Percentiles rank a stretch among this genome's conserved stretches.
Conservation (phyloP, 495 filamentous ascomycete genomes). For the Lichenothelia convexa region DNA sequence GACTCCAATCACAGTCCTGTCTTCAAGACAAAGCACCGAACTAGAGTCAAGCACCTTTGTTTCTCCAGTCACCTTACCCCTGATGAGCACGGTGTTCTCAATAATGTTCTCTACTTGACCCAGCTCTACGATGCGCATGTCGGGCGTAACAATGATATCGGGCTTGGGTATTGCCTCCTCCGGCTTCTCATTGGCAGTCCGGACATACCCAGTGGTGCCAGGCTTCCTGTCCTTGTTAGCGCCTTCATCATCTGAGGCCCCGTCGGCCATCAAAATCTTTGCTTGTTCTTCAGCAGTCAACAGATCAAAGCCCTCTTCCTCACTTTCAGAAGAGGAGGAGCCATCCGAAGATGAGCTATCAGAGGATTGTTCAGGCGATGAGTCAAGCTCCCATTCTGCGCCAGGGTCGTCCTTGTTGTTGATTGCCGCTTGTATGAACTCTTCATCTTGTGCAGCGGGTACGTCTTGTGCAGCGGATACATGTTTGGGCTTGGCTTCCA, state of each 20-base stretch:
- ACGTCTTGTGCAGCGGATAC: no score
- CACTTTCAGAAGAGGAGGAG: constrained; percentile 34
- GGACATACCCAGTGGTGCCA: no score
- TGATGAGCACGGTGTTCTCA: constrained; percentile 58
- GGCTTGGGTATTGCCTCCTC: constrained; percentile 35
- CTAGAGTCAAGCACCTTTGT: constrained; percentile 66
- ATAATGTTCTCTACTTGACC: constrained; percentile 57
- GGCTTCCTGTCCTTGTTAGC: not conserved
- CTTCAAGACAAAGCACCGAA: constrained; percentile 64
- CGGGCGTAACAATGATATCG: constrained; percentile 48
- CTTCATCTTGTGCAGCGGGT: no score
- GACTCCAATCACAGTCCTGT: constrained; percentile 56
- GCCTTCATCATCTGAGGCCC: not conserved
- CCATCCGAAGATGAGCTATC: constrained; percentile 31
- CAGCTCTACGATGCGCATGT: constrained; percentile 56
- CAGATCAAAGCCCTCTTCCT: constrained; percentile 51
- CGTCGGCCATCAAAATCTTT: constrained; percentile 60
- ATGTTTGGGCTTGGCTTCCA: no score
- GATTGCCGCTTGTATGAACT: constrained; percentile 23
- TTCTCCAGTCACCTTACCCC: constrained; percentile 60
- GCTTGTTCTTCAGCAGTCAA: constrained; percentile 63
- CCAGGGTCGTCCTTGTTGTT: constrained; percentile 39
- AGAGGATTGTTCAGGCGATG: constrained; percentile 30
- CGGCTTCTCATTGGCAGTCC: not conserved
- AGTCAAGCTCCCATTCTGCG: constrained; percentile 56